Evolutionary conservation across 352 stramenopile species (phyloP), one percentile per base, ranked within the genome.

Genomic region (Globisporangium mamillatum): DNA sequence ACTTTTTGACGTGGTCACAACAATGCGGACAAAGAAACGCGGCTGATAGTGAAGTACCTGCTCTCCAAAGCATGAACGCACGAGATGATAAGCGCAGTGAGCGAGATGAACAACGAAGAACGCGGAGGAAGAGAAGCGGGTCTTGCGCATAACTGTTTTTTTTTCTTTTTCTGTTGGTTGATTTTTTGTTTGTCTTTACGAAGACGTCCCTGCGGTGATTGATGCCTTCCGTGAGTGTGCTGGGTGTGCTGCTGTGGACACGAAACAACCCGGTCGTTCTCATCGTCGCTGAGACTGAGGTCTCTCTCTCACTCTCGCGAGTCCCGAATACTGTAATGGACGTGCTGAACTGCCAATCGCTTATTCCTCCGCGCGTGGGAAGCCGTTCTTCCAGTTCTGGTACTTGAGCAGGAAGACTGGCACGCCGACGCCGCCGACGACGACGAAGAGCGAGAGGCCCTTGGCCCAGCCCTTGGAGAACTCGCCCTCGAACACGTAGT

Each of bases 361-460:
- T 93, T 93, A 91, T 76, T 87, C 74, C 66, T 86, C 66, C 12
- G 55, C 76, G 69, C 89, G 88, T 48, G 88, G 88, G 74, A 95
- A 95, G 34, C 88, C 88, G 79, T 92, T 86, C 84, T 95, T 95
- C 81, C 81, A 95, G 86, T 95, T 95, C 79, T 95, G 88, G 79
- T 92, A 91, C 75, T 86, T 88, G 73, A 86, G 74, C 63, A 89
- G 70, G 58, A 77, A 48, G 64, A 93, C 71, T 54, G 88, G 87
- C 32, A 93, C 80, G 52, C 64, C 80, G 22, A 89, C 71, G 69
- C 88, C 88, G 64, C 81, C 86, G 27, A 80, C 75, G 48, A 90
- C 83, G 52, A 93, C 82, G 68, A 92, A 76, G 22, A 90, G 46
- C 32, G 73, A 72, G 68, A 89, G 54, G 27, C 81, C 80, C 66